These are phyloP conservation scores for Melanogaster broomeanus DNA, from an alignment of 768 basidiomycete genomes.

Conservation along the genomic window DNA sequence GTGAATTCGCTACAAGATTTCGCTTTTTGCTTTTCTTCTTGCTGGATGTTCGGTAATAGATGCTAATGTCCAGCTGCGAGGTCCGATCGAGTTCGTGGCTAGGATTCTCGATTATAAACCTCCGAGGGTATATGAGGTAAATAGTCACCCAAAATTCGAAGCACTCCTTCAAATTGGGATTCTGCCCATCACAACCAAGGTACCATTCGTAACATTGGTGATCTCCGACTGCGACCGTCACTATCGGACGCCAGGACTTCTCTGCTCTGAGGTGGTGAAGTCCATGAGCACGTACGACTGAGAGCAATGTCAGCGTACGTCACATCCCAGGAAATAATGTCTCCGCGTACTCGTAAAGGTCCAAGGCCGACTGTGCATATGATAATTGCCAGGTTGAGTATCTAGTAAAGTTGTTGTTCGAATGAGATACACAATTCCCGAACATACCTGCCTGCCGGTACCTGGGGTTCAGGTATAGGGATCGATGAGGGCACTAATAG, in stretches of 20 bases:
- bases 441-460: neutral
- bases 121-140: neutral
- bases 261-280: slow-evolving; percentile 51
- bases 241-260: slow-evolving; percentile 67
- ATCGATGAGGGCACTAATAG: too few relatives aligned
- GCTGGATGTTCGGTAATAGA: slow-evolving; percentile 59
- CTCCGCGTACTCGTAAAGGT: slow-evolving; percentile 11
- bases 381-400: neutral
- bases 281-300: slow-evolving; percentile 43
- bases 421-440: neutral
- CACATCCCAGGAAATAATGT: too few relatives aligned
- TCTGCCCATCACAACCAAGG: slow-evolving; percentile 71
- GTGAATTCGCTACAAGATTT: slow-evolving; percentile 52
- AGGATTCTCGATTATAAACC: neutral
- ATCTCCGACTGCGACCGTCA: slow-evolving; percentile 56
- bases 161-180: slow-evolving; percentile 58
- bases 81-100: slow-evolving; percentile 42
- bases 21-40: slow-evolving; percentile 65
- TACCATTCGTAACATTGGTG: slow-evolving; percentile 53
- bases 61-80: slow-evolving; percentile 51
- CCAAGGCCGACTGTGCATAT: too few relatives aligned
- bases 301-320: neutral
- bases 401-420: too few relatives aligned
- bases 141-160: slow-evolving; percentile 50
- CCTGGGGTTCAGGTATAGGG: neutral